Evolutionary conservation across 805 yeast genomes (phyloP), one percentile per base, ranked within the genome.

Genomic region (Saccharomycopsis olivae): DNA sequence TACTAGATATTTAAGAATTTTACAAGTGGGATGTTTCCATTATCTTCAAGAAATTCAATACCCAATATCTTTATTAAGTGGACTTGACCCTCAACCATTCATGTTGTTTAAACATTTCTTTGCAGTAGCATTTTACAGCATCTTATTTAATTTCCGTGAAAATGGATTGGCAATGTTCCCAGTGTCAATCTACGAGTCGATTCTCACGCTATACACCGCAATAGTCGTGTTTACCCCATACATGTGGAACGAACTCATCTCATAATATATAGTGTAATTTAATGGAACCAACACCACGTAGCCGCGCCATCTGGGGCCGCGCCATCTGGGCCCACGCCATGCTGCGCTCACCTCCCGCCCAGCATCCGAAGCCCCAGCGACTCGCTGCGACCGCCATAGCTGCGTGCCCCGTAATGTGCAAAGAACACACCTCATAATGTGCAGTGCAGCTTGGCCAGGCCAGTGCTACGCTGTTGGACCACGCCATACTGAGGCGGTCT

Each of bases 1-100:
- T 49, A 69, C 68, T 41, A 61, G 62, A 21, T 68, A 81, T 44
- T 68, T 92, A 49, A 61, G 61, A 47, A 70, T 82, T 25, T 66
- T 92, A 47, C 96, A 88, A 62, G 64, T 60, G 35, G 98, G 98
- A 6, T 92, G 98, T 60, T 86, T 87, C 69, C 65, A 65, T 42
- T 92, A 92, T 61, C 86, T 92, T 68, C 75, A 66, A 38, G 80
- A 87, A 53, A 73, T 84, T 15, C 56, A 61, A 16, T 80, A 79
- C 4, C 98, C 98, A 5, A 78, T 86, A 39, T 79, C 85, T 3
- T 73, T 92, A 53, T 69, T 92, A 39, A 70, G 88, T 42, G 98
- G 96, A 13, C 66, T 86, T 53, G 60, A 73, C 40, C 94, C 94
- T 35, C 69, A 67, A 49, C 95, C 96, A 11, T 64, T 72, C 55